Evolutionary conservation across 208 protist species (phyloP), one percentile per base, ranked within the genome.

Genomic region (Zelonia costaricensis): DNA sequence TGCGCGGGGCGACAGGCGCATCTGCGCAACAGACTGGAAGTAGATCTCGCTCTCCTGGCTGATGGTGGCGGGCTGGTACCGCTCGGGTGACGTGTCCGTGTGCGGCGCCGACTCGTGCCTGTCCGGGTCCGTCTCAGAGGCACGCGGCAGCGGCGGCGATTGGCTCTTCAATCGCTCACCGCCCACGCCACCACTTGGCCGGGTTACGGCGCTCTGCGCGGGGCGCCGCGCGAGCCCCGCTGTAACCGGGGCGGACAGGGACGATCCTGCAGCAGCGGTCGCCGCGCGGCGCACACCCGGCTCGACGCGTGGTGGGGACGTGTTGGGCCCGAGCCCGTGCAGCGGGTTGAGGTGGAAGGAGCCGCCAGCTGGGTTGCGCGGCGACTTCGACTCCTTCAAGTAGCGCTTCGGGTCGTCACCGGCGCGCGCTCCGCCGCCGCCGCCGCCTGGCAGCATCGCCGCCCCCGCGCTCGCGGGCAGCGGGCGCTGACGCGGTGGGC

Each of bases 281-380:
- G 39, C 31, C 5, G 4, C 30, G 8, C 3, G 51, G 1, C 10
- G 13, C 43, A 20, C 45, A 12, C 18, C 57, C 3, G 42, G 27
- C 44, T 60, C 40, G 6, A 6, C 28, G 13, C 36, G 60, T 27
- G 43, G 25, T n/a, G 39, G 40, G 4, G 31, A 59, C 18, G 25
- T 12, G 23, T 38, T 59, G 31, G 2, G n/a, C 22, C 8, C 43
- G n/a, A 65, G 20, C 12, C 40, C 65, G 9, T 53, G 44, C 31
- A 80, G 38, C 47, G 74, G 74, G 31, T 66, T 68, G n/a, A 80
- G 52, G 42, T 80, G 67, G 39, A 65, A 68, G 23, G 58, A 52
- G 52, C 39, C 46, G 22, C 62, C 68, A 1, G 36, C 48, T 0
- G 58, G 10, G 54, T 71, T 74, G 30, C 62, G 62, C 13, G 52